These are phyloP conservation scores for Acarospora socialis DNA, from an alignment of 2,329 filamentous ascomycete species.

Conservation along the genomic window DNA sequence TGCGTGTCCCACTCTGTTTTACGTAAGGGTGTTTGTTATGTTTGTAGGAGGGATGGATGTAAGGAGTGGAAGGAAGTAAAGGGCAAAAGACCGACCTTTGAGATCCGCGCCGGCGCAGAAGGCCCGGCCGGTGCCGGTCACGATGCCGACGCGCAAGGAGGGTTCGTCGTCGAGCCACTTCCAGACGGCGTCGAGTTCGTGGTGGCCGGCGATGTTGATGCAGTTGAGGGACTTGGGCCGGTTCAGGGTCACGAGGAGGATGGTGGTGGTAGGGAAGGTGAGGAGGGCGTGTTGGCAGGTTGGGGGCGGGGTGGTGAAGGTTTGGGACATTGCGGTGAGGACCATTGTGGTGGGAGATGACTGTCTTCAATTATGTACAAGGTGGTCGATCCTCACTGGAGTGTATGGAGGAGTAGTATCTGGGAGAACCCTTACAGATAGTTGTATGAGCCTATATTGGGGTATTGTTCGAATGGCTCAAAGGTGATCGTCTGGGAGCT, in stretches of 20 bases:
- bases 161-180: constrained; percentile 33
- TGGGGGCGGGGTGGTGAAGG: constrained; percentile 14
- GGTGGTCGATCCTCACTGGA: too few relatives aligned
- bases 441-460: too few relatives aligned
- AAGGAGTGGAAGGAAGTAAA: neutral
- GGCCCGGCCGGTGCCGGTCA: constrained; percentile 28
- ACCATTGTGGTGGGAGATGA: too few relatives aligned
- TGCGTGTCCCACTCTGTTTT: constrained; percentile 18
- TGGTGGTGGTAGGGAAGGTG: constrained; percentile 29
- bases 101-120: constrained; percentile 33
- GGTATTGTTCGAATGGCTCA: too few relatives aligned
- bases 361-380: too few relatives aligned
- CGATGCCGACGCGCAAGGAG: constrained; percentile 24
- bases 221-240: constrained; percentile 30
- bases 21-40: constrained; percentile 17
- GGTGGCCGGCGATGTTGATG: constrained; percentile 28
- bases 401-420: too few relatives aligned
- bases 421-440: too few relatives aligned
- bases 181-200: constrained; percentile 29
- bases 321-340: too few relatives aligned
- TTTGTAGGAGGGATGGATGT: constrained; percentile 1
- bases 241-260: constrained; percentile 35
- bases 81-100: constrained; percentile 21
- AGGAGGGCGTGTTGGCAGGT: constrained; percentile 19
- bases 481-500: too few relatives aligned